Conservation (phyloP, 345 rosid species). For the Cochlearia excelsa region DNA sequence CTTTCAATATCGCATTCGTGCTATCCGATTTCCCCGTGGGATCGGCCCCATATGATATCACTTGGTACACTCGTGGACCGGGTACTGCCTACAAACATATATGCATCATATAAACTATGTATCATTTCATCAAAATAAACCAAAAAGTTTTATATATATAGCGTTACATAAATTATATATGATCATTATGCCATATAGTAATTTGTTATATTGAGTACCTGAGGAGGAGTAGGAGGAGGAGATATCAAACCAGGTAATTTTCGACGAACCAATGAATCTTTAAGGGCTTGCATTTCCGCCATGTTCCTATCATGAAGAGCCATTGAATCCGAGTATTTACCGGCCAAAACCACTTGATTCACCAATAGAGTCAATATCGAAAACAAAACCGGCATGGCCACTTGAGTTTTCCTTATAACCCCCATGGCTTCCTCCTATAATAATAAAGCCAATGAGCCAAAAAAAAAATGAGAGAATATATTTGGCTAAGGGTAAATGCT, state of each 20-base stretch:
- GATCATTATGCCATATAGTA: neutral
- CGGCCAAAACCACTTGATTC: conserved; percentile 20
- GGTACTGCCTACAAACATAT: conserved; percentile 30
- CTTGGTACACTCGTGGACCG: conserved; percentile 42
- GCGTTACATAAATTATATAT: too few relatives aligned
- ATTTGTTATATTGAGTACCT: conserved; percentile 31
- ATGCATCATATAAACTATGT: neutral
- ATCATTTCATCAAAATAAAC: conserved; percentile 3
- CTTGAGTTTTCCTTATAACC: conserved; percentile 16
- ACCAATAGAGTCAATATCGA: conserved; percentile 17
- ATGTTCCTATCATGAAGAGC: conserved; percentile 32
- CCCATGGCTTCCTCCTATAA: conserved; percentile 27
- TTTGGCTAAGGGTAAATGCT: conserved; percentile 15
- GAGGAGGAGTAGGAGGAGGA: conserved; percentile 46
- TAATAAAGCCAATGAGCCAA: conserved; percentile 27
- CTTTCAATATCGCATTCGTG: conserved; percentile 56
- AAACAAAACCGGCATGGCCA: conserved; percentile 14
- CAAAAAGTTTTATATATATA: neutral
- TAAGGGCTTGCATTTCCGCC: conserved; percentile 47
- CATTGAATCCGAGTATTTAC: conserved; percentile 5
- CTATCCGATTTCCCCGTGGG: conserved; percentile 77
- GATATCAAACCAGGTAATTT: conserved; percentile 38
- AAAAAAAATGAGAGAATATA: neutral
- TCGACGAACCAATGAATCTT: conserved; percentile 45
- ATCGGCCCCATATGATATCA: conserved; percentile 79